Evolutionary conservation across 371 early-diverging fungal species (phyloP), one percentile per base, ranked within the genome.

Genomic region (Mycotypha africana): DNA sequence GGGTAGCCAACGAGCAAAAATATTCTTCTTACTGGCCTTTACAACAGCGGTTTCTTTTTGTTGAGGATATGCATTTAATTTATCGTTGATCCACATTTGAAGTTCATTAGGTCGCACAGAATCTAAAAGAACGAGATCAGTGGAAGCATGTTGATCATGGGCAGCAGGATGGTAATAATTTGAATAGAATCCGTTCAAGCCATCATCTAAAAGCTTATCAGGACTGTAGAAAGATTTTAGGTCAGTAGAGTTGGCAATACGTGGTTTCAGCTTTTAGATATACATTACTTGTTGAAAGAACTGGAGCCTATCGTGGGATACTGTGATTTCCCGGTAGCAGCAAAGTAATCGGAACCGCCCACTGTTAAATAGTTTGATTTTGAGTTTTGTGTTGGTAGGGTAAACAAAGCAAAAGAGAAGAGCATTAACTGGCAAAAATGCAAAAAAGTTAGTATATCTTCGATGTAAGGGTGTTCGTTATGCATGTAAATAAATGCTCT

Each of bases 371-470:
- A 74, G 42, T 67, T 65, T 2, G 68, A 34, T 3, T 55, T 57
- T 9, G 34, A 33, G 28, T 11, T 28, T 46, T 70, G 50, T 10
- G 72, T 59, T 7, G 81, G 81, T 38, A 81, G 40, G 56, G 80
- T 69, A 64, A 80, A 76, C 58, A 77, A 37, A 48, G 75, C 76
- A 71, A 74, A 71, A 40, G 81, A 76, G 62, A 82, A 74, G 41
- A 86, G 62, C 45, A 84, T 64, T 60, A 76, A 77, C 80, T 79
- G 49, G 32, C 10, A 15, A 33, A 38, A 51, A 16, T 23, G 9
- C 15, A 47, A 35, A 47, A 42, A 38, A 30, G 38, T 14, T 28
- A 9, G 25, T 28, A 49, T n/a, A n/a, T n/a, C n/a, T n/a, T n/a
- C n/a, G n/a, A n/a, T n/a, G n/a, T n/a, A n/a, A n/a, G n/a, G n/a